Percentiles rank a stretch among this genome's conserved stretches.
These are phyloP conservation scores for Penstemon barbatus DNA, from an alignment of 257 asterid species.

Conservation along the genomic window DNA sequence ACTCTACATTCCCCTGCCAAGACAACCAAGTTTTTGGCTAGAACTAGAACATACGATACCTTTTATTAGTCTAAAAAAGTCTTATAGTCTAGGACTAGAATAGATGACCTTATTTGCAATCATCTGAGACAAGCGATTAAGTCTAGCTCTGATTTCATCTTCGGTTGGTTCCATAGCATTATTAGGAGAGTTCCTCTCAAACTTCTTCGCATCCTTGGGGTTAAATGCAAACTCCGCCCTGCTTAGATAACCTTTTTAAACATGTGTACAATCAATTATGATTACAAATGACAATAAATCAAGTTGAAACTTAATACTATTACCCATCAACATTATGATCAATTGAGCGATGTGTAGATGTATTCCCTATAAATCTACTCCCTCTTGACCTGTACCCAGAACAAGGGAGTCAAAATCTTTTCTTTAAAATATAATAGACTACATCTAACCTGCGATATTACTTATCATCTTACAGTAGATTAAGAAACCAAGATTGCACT, in stretches of 20 bases:
- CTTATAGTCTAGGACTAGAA: background rate
- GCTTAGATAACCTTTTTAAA: constrained; percentile 27
- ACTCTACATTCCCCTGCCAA: background rate
- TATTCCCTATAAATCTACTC: constrained; percentile 38
- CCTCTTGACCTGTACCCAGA: constrained; percentile 47
- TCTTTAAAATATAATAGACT: background rate
- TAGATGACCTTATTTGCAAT: constrained; percentile 50
- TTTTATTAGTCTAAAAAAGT: background rate
- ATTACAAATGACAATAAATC: constrained; percentile 1
- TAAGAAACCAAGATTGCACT: background rate
- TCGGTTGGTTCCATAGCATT: constrained; percentile 51
- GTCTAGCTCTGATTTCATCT: constrained; percentile 58
- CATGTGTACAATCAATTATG: constrained; percentile 5
- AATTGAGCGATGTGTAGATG: constrained; percentile 40
- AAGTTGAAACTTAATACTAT: constrained; percentile 9
- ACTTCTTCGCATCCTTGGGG: constrained; percentile 69
- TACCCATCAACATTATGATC: constrained; percentile 69
- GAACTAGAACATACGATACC: background rate
- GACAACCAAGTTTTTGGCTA: background rate
- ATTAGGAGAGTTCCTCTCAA: constrained; percentile 43
- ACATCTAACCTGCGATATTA: constrained; percentile 8
- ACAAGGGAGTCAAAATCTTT: background rate
- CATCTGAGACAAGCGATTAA: constrained; percentile 53
- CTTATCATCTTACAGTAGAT: constrained; percentile 8
- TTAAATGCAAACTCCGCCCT: constrained; percentile 71